Evolutionary conservation across 2,329 filamentous ascomycete genomes (phyloP).

Genomic region (Beauveria pseudobassiana): DNA sequence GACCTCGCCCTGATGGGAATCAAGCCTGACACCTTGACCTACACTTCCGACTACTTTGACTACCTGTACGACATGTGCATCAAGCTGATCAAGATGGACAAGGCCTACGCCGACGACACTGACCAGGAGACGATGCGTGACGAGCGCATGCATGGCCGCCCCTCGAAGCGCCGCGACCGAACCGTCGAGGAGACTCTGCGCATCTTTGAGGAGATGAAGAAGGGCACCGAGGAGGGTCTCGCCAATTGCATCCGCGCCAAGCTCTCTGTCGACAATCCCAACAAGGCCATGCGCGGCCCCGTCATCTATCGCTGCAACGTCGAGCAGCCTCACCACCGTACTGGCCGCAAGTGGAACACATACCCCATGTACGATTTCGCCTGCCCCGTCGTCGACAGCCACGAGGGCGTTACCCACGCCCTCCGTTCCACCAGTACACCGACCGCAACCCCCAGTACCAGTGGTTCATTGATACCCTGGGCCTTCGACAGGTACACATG

Average conservation of each 20-base stretch:
- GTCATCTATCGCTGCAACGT: constrained; percentile 87
- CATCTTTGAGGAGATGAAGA: constrained; percentile 91
- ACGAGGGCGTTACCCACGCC: constrained; percentile 78
- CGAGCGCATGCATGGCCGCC: constrained; percentile 75
- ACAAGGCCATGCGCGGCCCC: constrained; percentile 93
- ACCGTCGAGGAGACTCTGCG: constrained; percentile 75
- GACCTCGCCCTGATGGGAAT: constrained; percentile 89
- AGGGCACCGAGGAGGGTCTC: constrained; percentile 67
- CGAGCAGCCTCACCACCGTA: constrained; percentile 63
- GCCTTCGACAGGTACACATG: constrained; percentile 70
- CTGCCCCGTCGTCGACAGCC: constrained; percentile 70
- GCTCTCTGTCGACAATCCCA: constrained; percentile 83
- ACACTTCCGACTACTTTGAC: constrained; percentile 94
- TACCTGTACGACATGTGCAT: constrained; percentile 81
- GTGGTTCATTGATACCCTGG: constrained; percentile 72
- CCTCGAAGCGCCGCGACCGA: constrained; percentile 73
- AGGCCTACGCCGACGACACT: constrained; percentile 93
- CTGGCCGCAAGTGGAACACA: constrained; percentile 72
- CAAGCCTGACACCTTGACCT: constrained; percentile 76
- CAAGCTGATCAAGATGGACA: constrained; percentile 75
- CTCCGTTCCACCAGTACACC: constrained; percentile 78
- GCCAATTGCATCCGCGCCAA: constrained; percentile 92
- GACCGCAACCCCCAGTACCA: constrained; percentile 82
- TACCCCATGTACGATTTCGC: constrained; percentile 86
- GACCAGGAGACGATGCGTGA: constrained; percentile 80